Base-by-base conservation (phyloP, 2,329 filamentous ascomycete genomes). In the Didymella glomerata region DNA sequence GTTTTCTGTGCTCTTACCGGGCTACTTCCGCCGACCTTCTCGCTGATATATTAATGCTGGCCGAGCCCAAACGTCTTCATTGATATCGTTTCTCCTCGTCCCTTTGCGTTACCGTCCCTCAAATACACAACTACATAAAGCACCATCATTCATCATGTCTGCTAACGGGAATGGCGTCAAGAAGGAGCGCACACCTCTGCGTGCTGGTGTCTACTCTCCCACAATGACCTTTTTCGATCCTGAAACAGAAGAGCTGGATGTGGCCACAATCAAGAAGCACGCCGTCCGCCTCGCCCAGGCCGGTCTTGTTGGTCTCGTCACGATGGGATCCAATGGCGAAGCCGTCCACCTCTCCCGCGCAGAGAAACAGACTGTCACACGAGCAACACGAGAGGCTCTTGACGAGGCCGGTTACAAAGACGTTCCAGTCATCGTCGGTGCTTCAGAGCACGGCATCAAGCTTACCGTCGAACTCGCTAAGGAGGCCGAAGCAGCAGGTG, bases 191-290 rank as follows among this genome's bases (percentile, higher is more conserved):
- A 84, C 81, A n/a, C 83, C 88, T 64, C 85, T 96, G 54, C 89
- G 90, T 44, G 89, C 89, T 71, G 91, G 92, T 75, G 93, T 95
- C 76, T 96, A 95, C 78, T 90, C 90, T 60, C 92, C 92, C 25
- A 94, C 90, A 61, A 92, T 95, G 88, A 96, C 92, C 71, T 96
- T 96, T 78, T 96, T 96, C 82, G 83, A 94, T 78, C 84, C 89
- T 7, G 85, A 89, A 65, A 95, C 91, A 45, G 92, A 96, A 79
- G 91, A 95, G 48, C 84, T 96, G 69, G 92, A 96, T 73, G 87
- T 93, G 64, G 83, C 90, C 34, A 85, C 86, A 60, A 91, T 95
- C 80, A 90, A 91, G 79, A 89, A 86, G 73, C 92, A 96, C 75
- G 90, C 91, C 24, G 86, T 91, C 67, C 89, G 92, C 47, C 86